Evolutionary conservation across 2,329 filamentous ascomycete species (phyloP), one percentile per base, ranked within the genome.

Genomic region (Colletotrichum plurivorum): DNA sequence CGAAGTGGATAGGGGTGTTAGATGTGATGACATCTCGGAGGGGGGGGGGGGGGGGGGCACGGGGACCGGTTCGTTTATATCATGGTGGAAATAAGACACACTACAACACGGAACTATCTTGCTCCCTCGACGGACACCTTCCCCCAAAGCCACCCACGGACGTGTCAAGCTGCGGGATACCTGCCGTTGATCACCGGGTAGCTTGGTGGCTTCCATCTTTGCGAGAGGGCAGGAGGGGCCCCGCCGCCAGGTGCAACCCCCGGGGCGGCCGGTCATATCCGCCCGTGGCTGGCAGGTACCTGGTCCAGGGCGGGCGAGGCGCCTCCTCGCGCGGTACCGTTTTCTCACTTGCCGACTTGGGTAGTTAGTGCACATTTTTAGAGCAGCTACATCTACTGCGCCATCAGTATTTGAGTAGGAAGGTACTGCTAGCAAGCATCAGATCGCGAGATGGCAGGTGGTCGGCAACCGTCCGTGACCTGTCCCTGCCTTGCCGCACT

Each of bases 31-130:
- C 41, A 15, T n/a, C 41, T 43, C 41, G 13, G 16, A 43, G 46
- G 46, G 27, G 13, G 4, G 49, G 16, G 13, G 16, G n/a, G 46
- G 46, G 27, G 13, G 4, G 49, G 16, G 8, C 65, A 41, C 36
- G 61, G 66, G 22, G 41, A 8, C 41, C 18, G 31, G 49, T 55
- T 60, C 59, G 66, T 66, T 69, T 69, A 69, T 69, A 69, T 66
- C 62, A 51, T 69, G 48, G 25, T 15, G 31, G 25, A 10, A n/a
- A 4, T 12, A 16, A 43, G 49, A 18, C 13, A 36, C 10, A 39
- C 18, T 27, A 12, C 52, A 9, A 10, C 31, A 36, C 8, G 31
- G 31, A 7, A 31, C 27, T 31, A 22, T 31, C 8, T 31, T 31
- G 27, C 27, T 31, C 27, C 27, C 31, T 36, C 31, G 31, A 36